These are phyloP conservation scores for Penicillium paneum DNA, from an alignment of 2,329 filamentous ascomycete genomes.

Conservation along the genomic window DNA sequence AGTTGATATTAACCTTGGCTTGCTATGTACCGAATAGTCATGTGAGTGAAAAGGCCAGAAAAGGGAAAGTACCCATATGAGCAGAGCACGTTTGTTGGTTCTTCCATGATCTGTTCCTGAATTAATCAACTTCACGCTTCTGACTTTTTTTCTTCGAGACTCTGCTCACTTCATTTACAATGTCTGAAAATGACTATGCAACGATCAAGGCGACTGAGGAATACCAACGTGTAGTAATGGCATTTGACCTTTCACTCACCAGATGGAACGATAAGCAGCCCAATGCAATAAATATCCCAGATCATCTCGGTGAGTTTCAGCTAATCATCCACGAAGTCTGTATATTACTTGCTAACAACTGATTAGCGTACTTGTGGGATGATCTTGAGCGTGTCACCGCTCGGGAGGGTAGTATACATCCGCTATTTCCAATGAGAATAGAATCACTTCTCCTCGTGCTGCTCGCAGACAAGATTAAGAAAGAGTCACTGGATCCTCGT, in stretches of 20 bases:
- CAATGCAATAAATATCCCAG: neutral
- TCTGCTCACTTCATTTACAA: neutral
- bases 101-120: no score
- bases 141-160: neutral
- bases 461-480: neutral
- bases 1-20: no score
- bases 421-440: neutral
- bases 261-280: neutral
- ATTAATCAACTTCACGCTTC: neutral
- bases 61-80: no score
- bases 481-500: neutral
- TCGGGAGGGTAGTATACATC: neutral
- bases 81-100: no score
- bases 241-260: neutral
- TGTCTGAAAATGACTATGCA: neutral
- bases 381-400: neutral
- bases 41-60: no score
- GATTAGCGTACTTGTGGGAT: neutral
- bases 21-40: no score
- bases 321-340: neutral
- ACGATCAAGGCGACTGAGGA: neutral
- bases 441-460: neutral
- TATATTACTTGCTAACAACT: neutral
- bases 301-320: neutral
- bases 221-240: neutral